A percentile compares a stretch with the other conserved stretches of the same genome.
These are phyloP conservation scores for Volvox reticuliferus DNA, from an alignment of 139 green algal species.

Conservation along the genomic window DNA sequence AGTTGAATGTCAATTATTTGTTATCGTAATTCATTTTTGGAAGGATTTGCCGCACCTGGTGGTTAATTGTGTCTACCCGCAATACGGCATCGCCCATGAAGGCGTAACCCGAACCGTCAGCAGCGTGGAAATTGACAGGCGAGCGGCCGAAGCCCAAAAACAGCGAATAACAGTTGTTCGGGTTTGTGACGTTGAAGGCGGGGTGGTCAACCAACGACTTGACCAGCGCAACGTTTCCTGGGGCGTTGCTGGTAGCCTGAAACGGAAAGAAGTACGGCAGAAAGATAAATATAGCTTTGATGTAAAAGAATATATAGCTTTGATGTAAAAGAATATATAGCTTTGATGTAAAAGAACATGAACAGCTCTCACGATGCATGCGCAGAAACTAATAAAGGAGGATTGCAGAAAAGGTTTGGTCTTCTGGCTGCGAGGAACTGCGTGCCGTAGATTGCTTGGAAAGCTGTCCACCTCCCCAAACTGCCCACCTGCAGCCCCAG, in stretches of 20 bases:
- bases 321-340: no score
- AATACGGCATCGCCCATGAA: constrained; percentile 94
- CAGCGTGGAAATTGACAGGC: constrained; percentile 95
- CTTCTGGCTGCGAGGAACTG: no score
- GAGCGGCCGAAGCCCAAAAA: constrained; percentile 86
- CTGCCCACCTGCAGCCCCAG: constrained; percentile 76
- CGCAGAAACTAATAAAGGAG: no score
- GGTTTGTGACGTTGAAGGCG: constrained; percentile 94
- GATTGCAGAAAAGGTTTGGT: no score
- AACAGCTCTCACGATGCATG: no score
- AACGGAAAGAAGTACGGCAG: no score
- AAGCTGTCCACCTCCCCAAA: background rate
- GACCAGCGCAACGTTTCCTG: constrained; percentile 87
- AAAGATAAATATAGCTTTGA: no score
- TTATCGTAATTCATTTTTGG: no score
- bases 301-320: no score
- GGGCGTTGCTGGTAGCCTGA: constrained; percentile 79
- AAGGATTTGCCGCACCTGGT: constrained; percentile 74
- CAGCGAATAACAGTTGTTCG: constrained; percentile 91
- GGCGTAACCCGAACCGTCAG: constrained; percentile 93
- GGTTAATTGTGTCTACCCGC: constrained; percentile 89
- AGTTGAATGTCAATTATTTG: no score
- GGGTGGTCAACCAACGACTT: constrained; percentile 83
- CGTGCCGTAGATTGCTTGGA: no score
- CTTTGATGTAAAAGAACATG: no score